A percentile compares a stretch with the other conserved stretches of the same genome.
These are phyloP conservation scores for Paraconiothyrium sp. DNA, from an alignment of 2,329 filamentous ascomycete species.

Conservation along the genomic window DNA sequence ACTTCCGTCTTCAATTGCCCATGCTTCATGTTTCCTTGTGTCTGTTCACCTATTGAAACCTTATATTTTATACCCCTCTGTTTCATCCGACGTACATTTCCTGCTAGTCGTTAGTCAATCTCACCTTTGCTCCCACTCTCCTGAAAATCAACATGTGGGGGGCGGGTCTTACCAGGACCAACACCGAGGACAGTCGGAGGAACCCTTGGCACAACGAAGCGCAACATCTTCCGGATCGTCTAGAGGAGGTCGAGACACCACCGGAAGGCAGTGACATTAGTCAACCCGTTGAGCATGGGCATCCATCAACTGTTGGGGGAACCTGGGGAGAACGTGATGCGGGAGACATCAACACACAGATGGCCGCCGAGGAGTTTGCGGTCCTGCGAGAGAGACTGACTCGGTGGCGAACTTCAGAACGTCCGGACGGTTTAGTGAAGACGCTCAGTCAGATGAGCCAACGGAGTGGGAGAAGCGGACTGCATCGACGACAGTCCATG, in stretches of 20 bases:
- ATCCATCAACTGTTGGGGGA: conserved; percentile 54
- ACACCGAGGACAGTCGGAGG: conserved; percentile 32
- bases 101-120: background rate
- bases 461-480: conserved; percentile 36
- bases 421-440: conserved; percentile 34
- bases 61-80: background rate
- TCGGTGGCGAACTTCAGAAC: conserved; percentile 22
- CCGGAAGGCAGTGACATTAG: conserved; percentile 25
- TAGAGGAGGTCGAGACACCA: conserved; percentile 26
- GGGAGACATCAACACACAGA: conserved; percentile 61
- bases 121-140: background rate
- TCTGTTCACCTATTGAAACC: background rate
- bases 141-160: conserved; percentile 17
- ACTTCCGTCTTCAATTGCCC: background rate
- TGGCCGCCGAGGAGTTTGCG: conserved; percentile 69
- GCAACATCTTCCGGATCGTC: conserved; percentile 29
- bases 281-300: conserved; percentile 35
- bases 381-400: conserved; percentile 66
- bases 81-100: background rate
- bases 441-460: conserved; percentile 43
- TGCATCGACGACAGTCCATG: conserved; percentile 23
- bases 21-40: background rate
- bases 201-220: conserved; percentile 50
- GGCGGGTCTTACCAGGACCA: conserved; percentile 10
- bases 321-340: conserved; percentile 71